Evolutionary conservation across 257 asterid species (phyloP), one percentile per base, ranked within the genome.

Genomic region (Salvia rosmarinus): DNA sequence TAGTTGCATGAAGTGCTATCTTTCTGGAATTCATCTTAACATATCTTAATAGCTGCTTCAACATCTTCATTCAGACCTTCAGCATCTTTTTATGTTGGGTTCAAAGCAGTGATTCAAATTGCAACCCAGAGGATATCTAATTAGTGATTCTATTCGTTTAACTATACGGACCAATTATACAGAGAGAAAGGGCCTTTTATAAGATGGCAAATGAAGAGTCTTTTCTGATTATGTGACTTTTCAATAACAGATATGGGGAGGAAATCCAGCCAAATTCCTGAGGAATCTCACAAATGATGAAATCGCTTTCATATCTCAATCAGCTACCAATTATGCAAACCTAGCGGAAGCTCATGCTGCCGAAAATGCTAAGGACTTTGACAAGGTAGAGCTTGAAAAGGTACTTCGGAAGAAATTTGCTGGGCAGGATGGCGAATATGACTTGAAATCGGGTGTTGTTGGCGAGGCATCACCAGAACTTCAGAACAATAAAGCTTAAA

Each of bases 181-280:
- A 47, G 20, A 58, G 17, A 40, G 78, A 28, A 64, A 67, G 42
- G 65, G 40, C 23, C 40, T 12, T 63, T 28, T 71, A 37, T 50
- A 40, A 23, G 73, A 51, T 68, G 40, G 21, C 52, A 57, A 54
- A 32, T 21, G 1, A 46, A 56, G 20, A 28, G 43, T 37, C 13
- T 12, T 55, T 55, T 37, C 66, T 76, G 54, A 67, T 46, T 39
- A 19, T 54, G 66, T 77, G 46, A 52, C 52, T 72, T 67, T 44
- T 51, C 21, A 17, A 70, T 49, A 47, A 54, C 86, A 90, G 97
- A 83, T 94, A 16, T 94, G 98, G 98, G 98, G 97, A 81, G 98
- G 98, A 73, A 94, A 90, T 80, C 98, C 98, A 20, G 98, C 98
- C 43, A 94, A 89, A 79, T 90, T 94, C 72, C 80, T 94, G 81